Conservation (phyloP, 2,329 filamentous ascomycete genomes). For the Bipolaris bicolor region DNA sequence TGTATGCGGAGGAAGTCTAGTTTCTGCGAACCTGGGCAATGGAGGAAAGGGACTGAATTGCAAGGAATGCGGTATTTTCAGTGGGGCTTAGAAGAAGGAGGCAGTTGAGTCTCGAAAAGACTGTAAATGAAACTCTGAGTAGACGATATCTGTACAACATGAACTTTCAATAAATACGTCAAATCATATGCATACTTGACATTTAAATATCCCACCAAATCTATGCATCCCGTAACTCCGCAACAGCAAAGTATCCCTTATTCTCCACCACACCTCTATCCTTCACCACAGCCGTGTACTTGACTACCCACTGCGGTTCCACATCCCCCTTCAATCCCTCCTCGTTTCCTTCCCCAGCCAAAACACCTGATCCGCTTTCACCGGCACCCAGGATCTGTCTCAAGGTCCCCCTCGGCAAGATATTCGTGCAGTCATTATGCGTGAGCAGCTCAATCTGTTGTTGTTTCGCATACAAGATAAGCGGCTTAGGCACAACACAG, state of each 20-base stretch:
- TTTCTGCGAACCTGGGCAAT: background rate
- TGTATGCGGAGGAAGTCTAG: background rate
- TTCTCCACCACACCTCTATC: conserved; percentile 96
- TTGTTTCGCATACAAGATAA: conserved; percentile 82
- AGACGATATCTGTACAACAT: background rate
- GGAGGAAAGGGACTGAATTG: background rate
- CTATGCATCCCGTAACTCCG: conserved; percentile 60
- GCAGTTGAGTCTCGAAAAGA: no score
- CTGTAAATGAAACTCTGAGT: background rate
- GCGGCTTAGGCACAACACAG: conserved; percentile 89
- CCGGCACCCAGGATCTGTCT: conserved; percentile 80
- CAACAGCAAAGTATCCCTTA: conserved; percentile 94
- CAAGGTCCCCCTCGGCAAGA: conserved; percentile 83
- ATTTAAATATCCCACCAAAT: background rate
- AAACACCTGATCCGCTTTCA: conserved; percentile 73
- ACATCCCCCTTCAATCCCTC: conserved; percentile 76
- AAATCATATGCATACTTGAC: background rate
- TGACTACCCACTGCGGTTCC: conserved; percentile 90
- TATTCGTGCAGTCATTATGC: conserved; percentile 92
- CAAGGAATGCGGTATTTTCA: background rate
- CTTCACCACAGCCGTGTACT: conserved; percentile 94
- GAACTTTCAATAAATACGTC: background rate
- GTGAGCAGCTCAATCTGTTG: conserved; percentile 86
- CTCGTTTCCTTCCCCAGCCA: conserved; percentile 64
- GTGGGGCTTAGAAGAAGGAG: background rate